phyloP scores from a whole-genome alignment of 805 yeast genomes.

The Candida ponderosae region DNA sequence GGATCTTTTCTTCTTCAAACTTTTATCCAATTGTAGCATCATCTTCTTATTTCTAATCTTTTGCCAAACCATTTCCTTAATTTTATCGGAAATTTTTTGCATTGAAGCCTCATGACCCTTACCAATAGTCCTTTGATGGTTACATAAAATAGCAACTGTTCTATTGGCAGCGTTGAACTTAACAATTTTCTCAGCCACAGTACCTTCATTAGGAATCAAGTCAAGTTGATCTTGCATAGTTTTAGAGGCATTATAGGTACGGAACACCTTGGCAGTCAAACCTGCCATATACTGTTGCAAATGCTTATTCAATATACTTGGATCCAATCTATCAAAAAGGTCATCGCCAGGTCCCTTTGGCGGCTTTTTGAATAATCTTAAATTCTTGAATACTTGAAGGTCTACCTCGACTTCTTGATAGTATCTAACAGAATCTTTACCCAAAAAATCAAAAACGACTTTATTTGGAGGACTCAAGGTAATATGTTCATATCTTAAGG shows the following conservation, averaged over 20 bases:
- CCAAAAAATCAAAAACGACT: conserved; percentile 86
- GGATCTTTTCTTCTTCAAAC: conserved; percentile 38
- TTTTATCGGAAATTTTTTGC: conserved; percentile 66
- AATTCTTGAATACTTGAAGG: conserved; percentile 82
- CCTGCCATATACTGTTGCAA: conserved; percentile 89
- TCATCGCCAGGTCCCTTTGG: conserved; percentile 93
- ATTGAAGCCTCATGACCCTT: conserved; percentile 79
- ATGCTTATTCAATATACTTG: conserved; percentile 74
- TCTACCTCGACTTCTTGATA: conserved; percentile 92
- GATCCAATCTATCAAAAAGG: conserved; percentile 84
- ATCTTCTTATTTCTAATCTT: conserved; percentile 66
- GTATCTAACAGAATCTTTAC: conserved; percentile 90
- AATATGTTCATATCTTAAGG: conserved; percentile 83
- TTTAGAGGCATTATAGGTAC: conserved; percentile 94
- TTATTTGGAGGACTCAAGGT: conserved; percentile 77
- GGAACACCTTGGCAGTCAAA: conserved; percentile 91
- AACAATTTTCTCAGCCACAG: conserved; percentile 80
- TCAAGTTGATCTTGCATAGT: conserved; percentile 95
- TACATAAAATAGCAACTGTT: conserved; percentile 91
- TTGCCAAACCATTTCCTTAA: conserved; percentile 81
- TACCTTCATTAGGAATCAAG: conserved; percentile 76
- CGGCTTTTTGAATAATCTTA: conserved; percentile 76
- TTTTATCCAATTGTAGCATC: conserved; percentile 58
- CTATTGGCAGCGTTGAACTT: conserved; percentile 92
- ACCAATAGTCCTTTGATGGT: conserved; percentile 90